Base-by-base conservation (phyloP, 73 alveolate genomes). In the Blepharisma japonicum region DNA sequence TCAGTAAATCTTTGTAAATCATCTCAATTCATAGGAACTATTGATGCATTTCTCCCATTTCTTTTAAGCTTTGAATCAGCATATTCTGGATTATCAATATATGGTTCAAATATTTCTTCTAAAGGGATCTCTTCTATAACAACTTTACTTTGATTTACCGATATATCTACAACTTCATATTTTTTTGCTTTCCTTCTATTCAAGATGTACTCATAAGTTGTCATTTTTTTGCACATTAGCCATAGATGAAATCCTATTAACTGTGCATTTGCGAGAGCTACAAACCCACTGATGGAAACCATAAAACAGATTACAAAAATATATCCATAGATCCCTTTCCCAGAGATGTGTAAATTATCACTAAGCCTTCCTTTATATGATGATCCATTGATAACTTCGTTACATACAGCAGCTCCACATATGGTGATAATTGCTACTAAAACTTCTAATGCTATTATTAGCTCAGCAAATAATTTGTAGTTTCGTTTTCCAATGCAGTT, bases 401-500 rank as follows among this genome's bases (percentile, higher is more conserved):
- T 32, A 3, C 42, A 32, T 32, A 32, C 42, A 32, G 42, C 42
- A 32, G 42, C 42, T 5, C 80, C 66, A 70, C 77, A 14, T 14
- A 47, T 47, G 4, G n/a, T 18, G n/a, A 70, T 61, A 25, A 47
- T 70, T 20, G 27, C 0, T 8, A 18, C n/a, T 9, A 18, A 45
- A 7, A 45, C 42, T 45, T 70, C 55, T 18, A 70, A 70, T 0
- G 68, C 11, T n/a, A 25, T 9, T 11, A 70, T 9, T 14, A 47
- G 25, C 2, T 18, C 20, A 14, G 42, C 42, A 45, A 18, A 70
- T 9, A 38, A 25, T 9, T 45, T 23, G 46, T 70, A 70, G 71
- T 91, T 91, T 79, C 86, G 90, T 68, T 87, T 94, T 49, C 96
- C 98, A 8, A 92, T 86, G 68, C 98, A 92, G 67, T 79, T 84